Conservation (phyloP, 192 early-diverging fungal genomes). For the Chytriomyces sp. region DNA sequence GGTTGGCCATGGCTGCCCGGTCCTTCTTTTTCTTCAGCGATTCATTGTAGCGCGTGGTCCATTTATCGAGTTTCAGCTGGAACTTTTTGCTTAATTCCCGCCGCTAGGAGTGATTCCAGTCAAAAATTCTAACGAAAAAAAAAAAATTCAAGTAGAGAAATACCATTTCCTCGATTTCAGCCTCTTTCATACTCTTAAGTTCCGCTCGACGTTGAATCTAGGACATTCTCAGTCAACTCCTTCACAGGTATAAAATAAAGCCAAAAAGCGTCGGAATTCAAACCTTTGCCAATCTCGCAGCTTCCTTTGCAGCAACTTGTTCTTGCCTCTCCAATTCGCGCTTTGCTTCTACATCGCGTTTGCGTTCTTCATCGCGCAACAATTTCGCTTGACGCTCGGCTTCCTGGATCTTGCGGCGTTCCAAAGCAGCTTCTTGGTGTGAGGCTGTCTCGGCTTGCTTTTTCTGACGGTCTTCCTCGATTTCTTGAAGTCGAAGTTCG, state of each 20-base stretch:
- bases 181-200: conserved; percentile 32
- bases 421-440: conserved; percentile 40
- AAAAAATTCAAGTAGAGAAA: background rate
- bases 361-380: conserved; percentile 33
- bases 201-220: conserved; percentile 26
- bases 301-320: conserved; percentile 25
- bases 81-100: conserved; percentile 35
- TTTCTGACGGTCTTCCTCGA: conserved; percentile 33
- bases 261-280: background rate
- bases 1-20: conserved; percentile 36
- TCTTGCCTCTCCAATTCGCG: conserved; percentile 36
- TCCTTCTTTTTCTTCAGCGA: conserved; percentile 34
- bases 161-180: conserved; percentile 35
- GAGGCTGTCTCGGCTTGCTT: conserved; percentile 34
- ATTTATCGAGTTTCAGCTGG: conserved; percentile 34
- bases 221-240: background rate
- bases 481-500: conserved; percentile 33
- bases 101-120: conserved; percentile 5
- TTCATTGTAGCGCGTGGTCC: conserved; percentile 34
- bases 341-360: conserved; percentile 33
- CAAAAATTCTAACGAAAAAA: conserved; percentile 17
- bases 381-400: conserved; percentile 36
- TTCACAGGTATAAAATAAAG: background rate
- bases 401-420: conserved; percentile 35
- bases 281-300: conserved; percentile 39